Percentiles rank a stretch among this genome's conserved stretches.
phyloP scores from a whole-genome alignment of 2,329 filamentous ascomycete species.

The Fusarium buharicum region DNA sequence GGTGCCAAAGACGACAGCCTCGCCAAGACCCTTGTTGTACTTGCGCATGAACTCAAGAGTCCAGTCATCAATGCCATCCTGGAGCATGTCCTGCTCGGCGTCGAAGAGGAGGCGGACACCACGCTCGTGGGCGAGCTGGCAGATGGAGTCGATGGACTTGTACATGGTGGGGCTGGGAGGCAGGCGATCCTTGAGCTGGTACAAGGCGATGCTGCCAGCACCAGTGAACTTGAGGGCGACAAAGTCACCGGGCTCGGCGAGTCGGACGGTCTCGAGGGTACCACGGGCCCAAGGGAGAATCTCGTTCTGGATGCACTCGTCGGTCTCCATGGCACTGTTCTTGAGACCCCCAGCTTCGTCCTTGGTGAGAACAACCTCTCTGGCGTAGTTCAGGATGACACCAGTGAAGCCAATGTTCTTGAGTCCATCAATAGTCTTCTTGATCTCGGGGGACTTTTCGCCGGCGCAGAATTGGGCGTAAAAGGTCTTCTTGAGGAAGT shows the following conservation, averaged over 20 bases:
- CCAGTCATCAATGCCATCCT: conserved; percentile 84
- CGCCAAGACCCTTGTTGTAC: conserved; percentile 74
- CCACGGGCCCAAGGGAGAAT: conserved; percentile 78
- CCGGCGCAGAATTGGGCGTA: conserved; percentile 94
- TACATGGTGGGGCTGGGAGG: conserved; percentile 72
- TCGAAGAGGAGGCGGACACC: conserved; percentile 83
- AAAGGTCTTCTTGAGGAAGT: conserved; percentile 81
- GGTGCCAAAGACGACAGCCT: conserved; percentile 80
- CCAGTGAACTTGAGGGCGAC: conserved; percentile 83
- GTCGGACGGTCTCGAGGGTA: conserved; percentile 76
- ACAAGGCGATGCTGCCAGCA: conserved; percentile 77
- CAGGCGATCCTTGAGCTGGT: conserved; percentile 70
- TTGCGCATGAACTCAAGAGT: conserved; percentile 78
- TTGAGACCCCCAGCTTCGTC: conserved; percentile 59
- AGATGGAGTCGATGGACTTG: conserved; percentile 78
- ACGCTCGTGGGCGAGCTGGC: conserved; percentile 73
- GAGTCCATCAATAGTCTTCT: conserved; percentile 70
- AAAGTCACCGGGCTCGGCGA: conserved; percentile 72
- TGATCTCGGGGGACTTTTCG: conserved; percentile 75
- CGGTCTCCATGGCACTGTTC: conserved; percentile 59
- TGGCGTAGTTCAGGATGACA: conserved; percentile 85
- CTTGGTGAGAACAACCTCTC: conserved; percentile 78
- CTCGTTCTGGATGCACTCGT: conserved; percentile 65
- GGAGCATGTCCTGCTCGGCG: conserved; percentile 83
- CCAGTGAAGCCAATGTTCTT: conserved; percentile 82